These are phyloP conservation scores for Hypoxylon sp. DNA, from an alignment of 2,329 filamentous ascomycete species.

Conservation along the genomic window DNA sequence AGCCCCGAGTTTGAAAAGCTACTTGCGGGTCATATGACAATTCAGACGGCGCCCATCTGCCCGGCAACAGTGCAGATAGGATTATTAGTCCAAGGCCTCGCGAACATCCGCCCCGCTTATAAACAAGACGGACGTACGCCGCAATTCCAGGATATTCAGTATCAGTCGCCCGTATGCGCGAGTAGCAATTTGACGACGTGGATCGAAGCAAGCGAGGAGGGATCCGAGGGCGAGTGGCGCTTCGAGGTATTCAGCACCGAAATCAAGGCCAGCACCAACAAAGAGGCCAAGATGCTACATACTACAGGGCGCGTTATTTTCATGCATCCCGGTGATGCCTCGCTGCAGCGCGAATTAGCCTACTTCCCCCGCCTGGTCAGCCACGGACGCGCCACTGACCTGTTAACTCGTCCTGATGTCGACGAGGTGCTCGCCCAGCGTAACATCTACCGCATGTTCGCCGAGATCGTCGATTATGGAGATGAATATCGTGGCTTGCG, in stretches of 20 bases:
- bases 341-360: constrained; percentile 35
- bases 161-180: constrained; percentile 55
- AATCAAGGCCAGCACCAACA: not conserved
- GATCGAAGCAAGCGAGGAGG: constrained; percentile 32
- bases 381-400: constrained; percentile 36
- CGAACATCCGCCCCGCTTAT: constrained; percentile 50
- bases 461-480: constrained; percentile 56
- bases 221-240: constrained; percentile 2
- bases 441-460: constrained; percentile 58
- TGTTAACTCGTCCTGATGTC: constrained; percentile 31
- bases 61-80: constrained; percentile 53
- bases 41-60: constrained; percentile 46
- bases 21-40: constrained; percentile 46
- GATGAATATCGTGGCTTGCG: constrained; percentile 54
- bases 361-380: constrained; percentile 40
- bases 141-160: constrained; percentile 51
- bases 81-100: constrained; percentile 48
- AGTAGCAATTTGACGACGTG: constrained; percentile 54
- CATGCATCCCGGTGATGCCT: constrained; percentile 22
- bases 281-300: not conserved
- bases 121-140: constrained; percentile 46
- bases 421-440: constrained; percentile 56
- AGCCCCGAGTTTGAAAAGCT: constrained; percentile 40
- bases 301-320: constrained; percentile 34
- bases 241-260: constrained; percentile 18